Conservation (phyloP, 2,329 filamentous ascomycete species). For the Exophiala viscosa region DNA sequence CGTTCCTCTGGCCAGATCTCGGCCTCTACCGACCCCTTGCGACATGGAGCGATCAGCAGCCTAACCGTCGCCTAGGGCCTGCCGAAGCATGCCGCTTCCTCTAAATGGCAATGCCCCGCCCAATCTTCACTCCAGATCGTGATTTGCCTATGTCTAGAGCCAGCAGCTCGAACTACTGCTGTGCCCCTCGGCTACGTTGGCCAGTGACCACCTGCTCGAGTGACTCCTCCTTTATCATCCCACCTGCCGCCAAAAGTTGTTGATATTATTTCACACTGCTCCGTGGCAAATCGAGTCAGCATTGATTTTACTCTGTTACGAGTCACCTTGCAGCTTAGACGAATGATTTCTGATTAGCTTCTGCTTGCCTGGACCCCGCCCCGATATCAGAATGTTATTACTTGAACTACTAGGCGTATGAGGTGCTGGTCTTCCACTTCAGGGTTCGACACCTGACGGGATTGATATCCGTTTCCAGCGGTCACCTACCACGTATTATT, state of each 20-base stretch:
- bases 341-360: no score
- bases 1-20: no score
- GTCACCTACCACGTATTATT: neutral
- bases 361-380: no score
- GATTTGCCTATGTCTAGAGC: neutral
- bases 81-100: no score
- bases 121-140: neutral
- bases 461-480: neutral
- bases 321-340: no score
- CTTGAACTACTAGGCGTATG: no score
- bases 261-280: neutral
- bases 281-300: neutral
- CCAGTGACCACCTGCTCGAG: neutral
- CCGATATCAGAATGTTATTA: no score
- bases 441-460: neutral
- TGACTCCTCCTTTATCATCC: neutral
- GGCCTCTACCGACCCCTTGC: no score
- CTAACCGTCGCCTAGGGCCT: no score
- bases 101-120: neutral
- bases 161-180: neutral
- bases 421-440: neutral
- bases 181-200: constrained; percentile 5
- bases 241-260: neutral
- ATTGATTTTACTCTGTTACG: neutral
- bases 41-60: no score